These are phyloP conservation scores for Saccharomycopsis synnaedendra DNA, from an alignment of 805 yeast genomes.

Conservation along the genomic window DNA sequence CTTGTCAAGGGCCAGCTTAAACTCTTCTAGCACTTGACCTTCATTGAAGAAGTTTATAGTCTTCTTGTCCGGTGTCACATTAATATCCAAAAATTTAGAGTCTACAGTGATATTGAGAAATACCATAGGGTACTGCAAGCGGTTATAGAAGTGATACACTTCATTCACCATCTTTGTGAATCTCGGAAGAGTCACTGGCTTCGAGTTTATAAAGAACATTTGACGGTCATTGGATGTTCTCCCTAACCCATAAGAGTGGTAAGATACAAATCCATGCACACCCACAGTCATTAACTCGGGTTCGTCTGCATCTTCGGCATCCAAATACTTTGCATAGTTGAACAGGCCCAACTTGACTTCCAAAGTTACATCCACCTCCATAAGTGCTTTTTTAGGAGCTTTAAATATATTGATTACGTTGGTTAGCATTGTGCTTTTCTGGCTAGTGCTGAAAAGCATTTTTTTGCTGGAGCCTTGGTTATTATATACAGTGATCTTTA, in stretches of 20 bases:
- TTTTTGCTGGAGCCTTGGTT: slow-evolving; percentile 28
- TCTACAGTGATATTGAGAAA: slow-evolving; percentile 48
- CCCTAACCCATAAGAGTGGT: slow-evolving; percentile 70
- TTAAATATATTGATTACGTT: slow-evolving; percentile 68
- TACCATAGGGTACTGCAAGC: slow-evolving; percentile 62
- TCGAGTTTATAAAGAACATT: slow-evolving; percentile 53
- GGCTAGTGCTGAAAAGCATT: slow-evolving; percentile 42
- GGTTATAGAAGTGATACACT: slow-evolving; percentile 58
- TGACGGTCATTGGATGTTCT: slow-evolving; percentile 68
- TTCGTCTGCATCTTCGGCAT: slow-evolving; percentile 13
- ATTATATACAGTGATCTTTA: slow-evolving; percentile 53
- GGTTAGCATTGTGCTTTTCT: slow-evolving; percentile 39
- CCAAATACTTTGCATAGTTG: not conserved
- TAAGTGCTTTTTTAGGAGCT: slow-evolving; percentile 47
- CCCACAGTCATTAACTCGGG: slow-evolving; percentile 24
- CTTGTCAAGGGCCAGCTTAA: slow-evolving; percentile 1
- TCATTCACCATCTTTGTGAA: slow-evolving; percentile 58
- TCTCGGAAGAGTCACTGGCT: slow-evolving; percentile 58
- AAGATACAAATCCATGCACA: slow-evolving; percentile 58
- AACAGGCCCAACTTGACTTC: slow-evolving; percentile 20
- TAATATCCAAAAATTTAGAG: slow-evolving; percentile 55
- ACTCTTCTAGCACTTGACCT: slow-evolving; percentile 4
- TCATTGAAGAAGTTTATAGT: slow-evolving; percentile 62
- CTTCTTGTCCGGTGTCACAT: slow-evolving; percentile 87
- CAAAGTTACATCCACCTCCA: slow-evolving; percentile 33